These are phyloP conservation scores for Alternaria atra DNA, from an alignment of 2,329 filamentous ascomycete species.

Conservation along the genomic window DNA sequence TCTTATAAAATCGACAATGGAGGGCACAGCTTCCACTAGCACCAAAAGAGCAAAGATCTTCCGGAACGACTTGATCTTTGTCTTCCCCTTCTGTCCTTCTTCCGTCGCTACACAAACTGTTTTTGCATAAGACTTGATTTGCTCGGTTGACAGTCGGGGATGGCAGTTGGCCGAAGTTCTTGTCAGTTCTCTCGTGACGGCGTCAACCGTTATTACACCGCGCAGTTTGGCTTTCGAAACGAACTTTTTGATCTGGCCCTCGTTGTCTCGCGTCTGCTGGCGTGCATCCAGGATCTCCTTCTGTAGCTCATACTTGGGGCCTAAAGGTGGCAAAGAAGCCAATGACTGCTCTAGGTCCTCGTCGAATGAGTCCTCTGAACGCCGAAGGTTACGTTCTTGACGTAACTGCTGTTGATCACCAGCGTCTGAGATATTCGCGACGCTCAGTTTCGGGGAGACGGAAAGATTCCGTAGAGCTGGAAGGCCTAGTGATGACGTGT, in stretches of 20 bases:
- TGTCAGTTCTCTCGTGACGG: slow-evolving; percentile 12
- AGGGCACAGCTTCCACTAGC: slow-evolving; percentile 7
- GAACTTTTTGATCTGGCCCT: background rate
- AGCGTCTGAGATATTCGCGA: slow-evolving; percentile 16
- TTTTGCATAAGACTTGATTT: slow-evolving; percentile 2
- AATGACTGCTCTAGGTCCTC: background rate
- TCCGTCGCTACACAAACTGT: slow-evolving; percentile 11
- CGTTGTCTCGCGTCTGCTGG: background rate
- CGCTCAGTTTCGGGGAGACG: background rate
- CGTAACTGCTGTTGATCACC: slow-evolving; percentile 20
- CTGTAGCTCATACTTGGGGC: slow-evolving; percentile 4
- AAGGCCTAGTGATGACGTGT: background rate
- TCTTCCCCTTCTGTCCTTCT: background rate
- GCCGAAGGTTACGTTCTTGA: background rate
- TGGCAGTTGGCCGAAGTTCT: background rate
- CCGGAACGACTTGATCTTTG: slow-evolving; percentile 16
- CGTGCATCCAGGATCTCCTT: slow-evolving; percentile 9
- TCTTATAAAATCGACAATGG: slow-evolving; percentile 12
- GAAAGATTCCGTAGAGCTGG: background rate
- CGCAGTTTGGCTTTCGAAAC: slow-evolving; percentile 6
- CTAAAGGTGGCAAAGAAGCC: background rate
- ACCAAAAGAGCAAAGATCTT: slow-evolving; percentile 26
- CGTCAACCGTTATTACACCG: slow-evolving; percentile 5
- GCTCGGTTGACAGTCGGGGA: background rate
- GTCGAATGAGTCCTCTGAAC: background rate